Evolutionary conservation across 2,329 filamentous ascomycete species (phyloP), one percentile per base, ranked within the genome.

Genomic region (Neocatenulostroma microsporum): DNA sequence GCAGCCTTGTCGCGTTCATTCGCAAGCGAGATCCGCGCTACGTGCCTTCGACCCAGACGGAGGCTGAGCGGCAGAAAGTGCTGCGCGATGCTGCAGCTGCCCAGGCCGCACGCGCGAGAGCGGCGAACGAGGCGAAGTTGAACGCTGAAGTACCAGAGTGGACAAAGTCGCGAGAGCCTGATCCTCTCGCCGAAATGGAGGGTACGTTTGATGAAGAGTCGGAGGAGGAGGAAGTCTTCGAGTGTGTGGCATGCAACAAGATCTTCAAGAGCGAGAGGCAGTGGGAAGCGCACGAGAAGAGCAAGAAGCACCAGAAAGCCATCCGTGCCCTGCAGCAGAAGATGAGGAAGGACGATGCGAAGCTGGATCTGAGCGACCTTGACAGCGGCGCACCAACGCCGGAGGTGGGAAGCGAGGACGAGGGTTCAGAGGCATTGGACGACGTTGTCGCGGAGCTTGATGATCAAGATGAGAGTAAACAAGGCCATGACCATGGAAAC

Each of bases 291-390:
- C 91, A 98, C 53, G 88, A 95, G 64, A 86, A 82, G 64, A 96
- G 89, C 69, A 98, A 94, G 61, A 98, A 96, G 62, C 91, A 98
- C 54, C 63, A 80, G 43, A 96, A 94, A 57, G 82, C 86, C 2
- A 73, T 95, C 5, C 80, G 88, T 48, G 76, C 87, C 42, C 63
- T 98, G 25, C 78, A 78, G 51, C 73, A 76, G 52, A 80, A 91
- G 57, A 94, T 98, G 87, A 76, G 73, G 49, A 78, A 80, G 49
- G 84, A 98, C 53, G 82, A 88, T 51, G 67, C 69, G 30, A 69
- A 78, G 32, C 59, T 86, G 21, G 54, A 66, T 37, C 49, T 70
- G 21, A 62, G 66, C 14, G 57, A 59, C 3, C 35, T 48, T 3
- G 55, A 51, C 25, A 61, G 57, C 28, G 57, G 55, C 13, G 44